Evolutionary conservation across 2,329 filamentous ascomycete genomes (phyloP).

Genomic region (Didymella arachidicola): DNA sequence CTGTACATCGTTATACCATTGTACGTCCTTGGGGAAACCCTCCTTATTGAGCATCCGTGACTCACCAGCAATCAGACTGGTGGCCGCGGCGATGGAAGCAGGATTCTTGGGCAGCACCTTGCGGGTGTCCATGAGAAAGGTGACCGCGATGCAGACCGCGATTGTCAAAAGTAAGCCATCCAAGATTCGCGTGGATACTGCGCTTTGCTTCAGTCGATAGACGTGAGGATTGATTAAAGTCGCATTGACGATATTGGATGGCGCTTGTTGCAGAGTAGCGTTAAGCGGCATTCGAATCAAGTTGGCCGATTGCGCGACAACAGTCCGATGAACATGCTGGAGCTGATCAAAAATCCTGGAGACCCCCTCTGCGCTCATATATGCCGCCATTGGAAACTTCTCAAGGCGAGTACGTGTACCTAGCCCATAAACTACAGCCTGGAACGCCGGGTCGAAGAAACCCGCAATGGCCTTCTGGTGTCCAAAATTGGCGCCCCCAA

Average conservation of each 20-base stretch:
- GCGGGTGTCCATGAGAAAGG: neutral
- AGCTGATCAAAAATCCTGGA: neutral
- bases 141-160: neutral
- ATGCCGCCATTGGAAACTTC: neutral
- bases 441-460: neutral
- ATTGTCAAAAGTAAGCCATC: neutral
- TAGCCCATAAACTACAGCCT: neutral
- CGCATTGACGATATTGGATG: neutral
- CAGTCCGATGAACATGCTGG: neutral
- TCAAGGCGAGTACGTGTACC: neutral
- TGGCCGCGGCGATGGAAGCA: neutral
- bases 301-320: neutral
- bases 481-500: neutral
- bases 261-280: neutral
- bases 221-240: neutral
- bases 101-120: neutral
- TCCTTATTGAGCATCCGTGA: neutral
- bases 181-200: neutral
- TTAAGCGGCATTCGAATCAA: neutral
- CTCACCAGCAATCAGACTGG: neutral
- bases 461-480: neutral
- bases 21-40: neutral
- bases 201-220: neutral
- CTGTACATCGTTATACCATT: neutral
- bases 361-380: neutral